Evolutionary conservation across 331 rosid species (phyloP), one percentile per base, ranked within the genome.

Genomic region (Ulmus americana): DNA sequence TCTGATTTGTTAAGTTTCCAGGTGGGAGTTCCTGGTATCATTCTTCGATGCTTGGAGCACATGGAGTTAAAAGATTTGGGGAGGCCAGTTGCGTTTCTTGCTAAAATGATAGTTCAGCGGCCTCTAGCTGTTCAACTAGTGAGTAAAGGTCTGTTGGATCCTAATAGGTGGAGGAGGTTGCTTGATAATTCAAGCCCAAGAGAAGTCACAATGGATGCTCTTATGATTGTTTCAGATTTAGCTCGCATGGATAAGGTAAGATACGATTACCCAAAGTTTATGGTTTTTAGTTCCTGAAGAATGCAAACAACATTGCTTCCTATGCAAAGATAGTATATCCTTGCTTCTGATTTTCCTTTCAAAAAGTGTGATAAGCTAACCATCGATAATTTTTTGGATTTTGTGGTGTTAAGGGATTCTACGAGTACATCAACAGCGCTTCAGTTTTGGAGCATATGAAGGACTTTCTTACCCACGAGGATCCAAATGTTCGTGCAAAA

Each of bases 231-330:
- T 70, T 94, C 97, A 57, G 98, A 94, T 87, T 84, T 94, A 61
- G 94, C 97, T 59, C 95, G 97, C 64, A 87, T 89, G 95, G 90
- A 94, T 81, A 87, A 87, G 95, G 98, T 94, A 40, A 59, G 81
- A 1, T 11, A 13, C 1, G 18, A 5, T 4, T n/a, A 39, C 39
- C 20, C 18, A 13, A 5, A 54, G 14, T 20, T 61, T 44, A 6
- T 52, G 28, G 6, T 54, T 54, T 38, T 39, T 3, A 39, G 10
- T 46, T 47, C 22, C 14, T 47, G 45, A 35, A 20, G n/a, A 38
- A 46, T 8, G 38, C 64, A 5, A n/a, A 20, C 22, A 20, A 22
- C 35, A 28, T 49, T 11, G 54, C 15, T 15, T 49, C 54, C 1
- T 8, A 18, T 39, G 10, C 12, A 39, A n/a, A 39, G 7, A 13